These are phyloP conservation scores for Neopestalotiopsis sp. DNA, from an alignment of 2,329 filamentous ascomycete species.

Conservation along the genomic window DNA sequence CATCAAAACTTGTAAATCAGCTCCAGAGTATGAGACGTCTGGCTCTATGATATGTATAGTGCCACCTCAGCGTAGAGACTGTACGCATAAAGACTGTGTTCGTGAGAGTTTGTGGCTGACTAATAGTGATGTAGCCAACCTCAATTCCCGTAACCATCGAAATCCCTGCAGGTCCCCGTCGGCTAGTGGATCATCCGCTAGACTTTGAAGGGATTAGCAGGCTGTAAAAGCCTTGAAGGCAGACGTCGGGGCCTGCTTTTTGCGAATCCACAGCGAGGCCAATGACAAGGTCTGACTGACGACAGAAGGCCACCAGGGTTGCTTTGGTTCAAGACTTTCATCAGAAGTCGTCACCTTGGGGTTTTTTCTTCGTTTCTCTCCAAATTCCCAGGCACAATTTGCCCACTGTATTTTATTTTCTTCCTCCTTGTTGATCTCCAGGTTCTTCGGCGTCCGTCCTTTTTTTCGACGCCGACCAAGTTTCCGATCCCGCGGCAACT, in stretches of 20 bases:
- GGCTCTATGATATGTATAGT: not conserved
- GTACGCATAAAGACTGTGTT: not conserved
- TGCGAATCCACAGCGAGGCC: slow-evolving; percentile 4
- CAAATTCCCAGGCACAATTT: not conserved
- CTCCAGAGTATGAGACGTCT: too few species aligned
- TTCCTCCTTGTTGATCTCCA: not conserved
- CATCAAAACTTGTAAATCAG: too few species aligned
- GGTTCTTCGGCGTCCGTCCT: not conserved
- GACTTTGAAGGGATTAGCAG: slow-evolving; percentile 2
- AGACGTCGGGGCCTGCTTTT: not conserved
- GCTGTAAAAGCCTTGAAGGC: not conserved
- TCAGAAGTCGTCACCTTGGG: not conserved
- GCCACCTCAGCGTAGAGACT: not conserved
- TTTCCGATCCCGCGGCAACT: too few species aligned
- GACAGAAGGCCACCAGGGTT: slow-evolving; percentile 6
- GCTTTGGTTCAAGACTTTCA: not conserved
- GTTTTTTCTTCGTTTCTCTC: not conserved
- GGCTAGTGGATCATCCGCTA: not conserved
- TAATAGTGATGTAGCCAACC: not conserved
- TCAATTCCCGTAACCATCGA: not conserved
- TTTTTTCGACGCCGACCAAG: not conserved
- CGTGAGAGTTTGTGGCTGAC: not conserved
- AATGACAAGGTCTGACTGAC: not conserved
- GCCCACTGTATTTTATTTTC: not conserved
- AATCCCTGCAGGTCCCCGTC: not conserved